phyloP scores from a whole-genome alignment of 1,139 yeast genomes.

The Pichia cactophila region DNA sequence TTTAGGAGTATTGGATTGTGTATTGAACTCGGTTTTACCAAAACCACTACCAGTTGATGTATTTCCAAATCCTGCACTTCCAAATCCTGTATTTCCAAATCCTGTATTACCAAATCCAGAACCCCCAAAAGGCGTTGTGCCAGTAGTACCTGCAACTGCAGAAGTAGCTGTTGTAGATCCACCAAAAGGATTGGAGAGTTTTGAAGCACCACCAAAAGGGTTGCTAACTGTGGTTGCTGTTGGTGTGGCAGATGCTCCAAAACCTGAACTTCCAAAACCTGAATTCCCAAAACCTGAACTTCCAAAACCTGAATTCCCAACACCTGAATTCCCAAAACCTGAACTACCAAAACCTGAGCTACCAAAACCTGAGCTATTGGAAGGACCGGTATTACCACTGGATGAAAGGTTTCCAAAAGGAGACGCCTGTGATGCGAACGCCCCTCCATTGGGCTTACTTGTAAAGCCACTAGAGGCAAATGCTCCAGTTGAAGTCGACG shows the following conservation, averaged over 20 bases:
- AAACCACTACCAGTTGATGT: background rate
- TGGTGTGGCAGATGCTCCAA: background rate
- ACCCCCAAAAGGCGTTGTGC: background rate
- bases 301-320: conserved; percentile 9
- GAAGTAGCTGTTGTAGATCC: background rate
- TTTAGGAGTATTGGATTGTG: background rate
- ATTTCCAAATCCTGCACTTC: conserved; percentile 2
- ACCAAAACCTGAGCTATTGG: conserved; percentile 13
- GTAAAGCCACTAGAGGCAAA: background rate
- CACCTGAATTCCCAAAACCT: conserved; percentile 6
- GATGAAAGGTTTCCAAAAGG: background rate
- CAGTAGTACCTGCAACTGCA: conserved; percentile 3
- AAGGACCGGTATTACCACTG: conserved; percentile 4
- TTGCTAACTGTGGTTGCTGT: background rate
- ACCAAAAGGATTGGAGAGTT: conserved; percentile 9
- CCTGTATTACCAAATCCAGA: conserved; percentile 1
- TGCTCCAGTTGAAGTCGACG: background rate
- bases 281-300: conserved; percentile 10
- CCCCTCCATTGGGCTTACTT: conserved; percentile 3
- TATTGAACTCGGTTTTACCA: conserved; percentile 3
- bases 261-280: conserved; percentile 7
- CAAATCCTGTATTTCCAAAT: background rate
- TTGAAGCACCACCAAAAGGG: conserved; percentile 12
- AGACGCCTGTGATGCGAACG: conserved; percentile 12
- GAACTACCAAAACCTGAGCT: conserved; percentile 11